phyloP scores from a whole-genome alignment of 2,329 filamentous ascomycete genomes.

The Fusarium gaditjirri region DNA sequence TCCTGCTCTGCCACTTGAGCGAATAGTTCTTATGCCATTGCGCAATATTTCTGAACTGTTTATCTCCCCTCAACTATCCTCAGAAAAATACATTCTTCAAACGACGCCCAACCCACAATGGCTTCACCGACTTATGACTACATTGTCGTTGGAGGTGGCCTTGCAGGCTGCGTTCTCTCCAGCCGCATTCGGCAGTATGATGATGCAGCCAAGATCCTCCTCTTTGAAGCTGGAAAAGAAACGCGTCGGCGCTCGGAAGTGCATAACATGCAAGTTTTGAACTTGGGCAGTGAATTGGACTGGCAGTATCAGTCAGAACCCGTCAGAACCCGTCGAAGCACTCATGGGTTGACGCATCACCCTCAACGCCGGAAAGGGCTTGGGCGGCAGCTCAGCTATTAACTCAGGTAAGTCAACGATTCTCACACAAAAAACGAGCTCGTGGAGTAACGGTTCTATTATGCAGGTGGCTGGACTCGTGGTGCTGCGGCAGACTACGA shows the following conservation, averaged over 20 bases:
- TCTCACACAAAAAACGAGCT: rapidly evolving
- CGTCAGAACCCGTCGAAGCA: conserved; percentile 38
- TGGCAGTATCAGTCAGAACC: conserved; percentile 51
- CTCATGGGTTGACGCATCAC: conserved; percentile 41
- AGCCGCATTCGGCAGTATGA: conserved; percentile 44
- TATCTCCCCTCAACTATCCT: neutral
- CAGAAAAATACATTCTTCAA: rapidly evolving
- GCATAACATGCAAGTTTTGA: conserved; percentile 33
- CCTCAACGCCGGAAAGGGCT: conserved; percentile 50
- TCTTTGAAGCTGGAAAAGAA: conserved; percentile 53
- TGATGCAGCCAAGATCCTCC: conserved; percentile 44
- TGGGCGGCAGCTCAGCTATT: conserved; percentile 54
- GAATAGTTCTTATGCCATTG: neutral
- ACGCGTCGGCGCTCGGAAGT: conserved; percentile 35
- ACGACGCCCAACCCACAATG: neutral
- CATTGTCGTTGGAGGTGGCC: conserved; percentile 48
- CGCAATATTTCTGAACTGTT: neutral
- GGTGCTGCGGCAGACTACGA: conserved; percentile 58
- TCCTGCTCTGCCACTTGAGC: neutral
- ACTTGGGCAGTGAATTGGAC: conserved; percentile 48
- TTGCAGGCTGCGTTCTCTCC: conserved; percentile 48
- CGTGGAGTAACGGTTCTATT: neutral
- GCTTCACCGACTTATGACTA: conserved; percentile 38
- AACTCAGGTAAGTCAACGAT: conserved; percentile 48
- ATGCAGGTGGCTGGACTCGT: conserved; percentile 53